These are phyloP conservation scores for Eucalyptus melliodora DNA, from an alignment of 345 rosid species.

Conservation along the genomic window DNA sequence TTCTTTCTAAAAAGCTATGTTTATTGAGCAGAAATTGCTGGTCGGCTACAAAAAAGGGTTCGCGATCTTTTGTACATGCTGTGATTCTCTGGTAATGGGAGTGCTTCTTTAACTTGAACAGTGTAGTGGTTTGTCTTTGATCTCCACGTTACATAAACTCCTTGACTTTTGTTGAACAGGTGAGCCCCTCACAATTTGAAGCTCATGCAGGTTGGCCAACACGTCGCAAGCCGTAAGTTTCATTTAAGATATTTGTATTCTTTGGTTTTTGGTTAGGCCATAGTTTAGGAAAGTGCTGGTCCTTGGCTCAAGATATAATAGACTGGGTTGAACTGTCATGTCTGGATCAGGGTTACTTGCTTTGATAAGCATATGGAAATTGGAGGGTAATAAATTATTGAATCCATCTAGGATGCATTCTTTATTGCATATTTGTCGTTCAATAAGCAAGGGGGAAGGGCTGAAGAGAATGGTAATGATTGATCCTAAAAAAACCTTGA, in stretches of 20 bases:
- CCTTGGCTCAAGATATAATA: background rate
- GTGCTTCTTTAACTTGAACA: background rate
- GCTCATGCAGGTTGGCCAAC: constrained; percentile 95
- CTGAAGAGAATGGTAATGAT: background rate
- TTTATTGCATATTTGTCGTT: background rate
- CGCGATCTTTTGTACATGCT: constrained; percentile 81
- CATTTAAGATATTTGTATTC: background rate
- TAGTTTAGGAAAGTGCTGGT: background rate
- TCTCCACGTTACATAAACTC: background rate
- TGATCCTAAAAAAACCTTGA: background rate
- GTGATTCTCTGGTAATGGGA: constrained; percentile 53
- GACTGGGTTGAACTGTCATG: background rate
- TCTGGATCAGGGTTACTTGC: background rate
- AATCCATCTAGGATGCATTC: background rate
- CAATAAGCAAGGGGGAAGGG: background rate
- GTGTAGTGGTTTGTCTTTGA: background rate
- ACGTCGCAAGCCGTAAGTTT: constrained; percentile 94
- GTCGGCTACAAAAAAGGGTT: constrained; percentile 74
- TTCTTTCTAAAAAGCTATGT: background rate
- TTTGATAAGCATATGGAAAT: background rate
- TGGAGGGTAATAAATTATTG: background rate
- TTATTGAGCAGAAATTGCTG: constrained; percentile 58
- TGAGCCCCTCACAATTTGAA: constrained; percentile 90
- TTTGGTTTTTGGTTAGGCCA: background rate
- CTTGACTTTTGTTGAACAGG: constrained; percentile 24